phyloP scores from a whole-genome alignment of 208 protist species.

The Sergeia podlipaevii region DNA sequence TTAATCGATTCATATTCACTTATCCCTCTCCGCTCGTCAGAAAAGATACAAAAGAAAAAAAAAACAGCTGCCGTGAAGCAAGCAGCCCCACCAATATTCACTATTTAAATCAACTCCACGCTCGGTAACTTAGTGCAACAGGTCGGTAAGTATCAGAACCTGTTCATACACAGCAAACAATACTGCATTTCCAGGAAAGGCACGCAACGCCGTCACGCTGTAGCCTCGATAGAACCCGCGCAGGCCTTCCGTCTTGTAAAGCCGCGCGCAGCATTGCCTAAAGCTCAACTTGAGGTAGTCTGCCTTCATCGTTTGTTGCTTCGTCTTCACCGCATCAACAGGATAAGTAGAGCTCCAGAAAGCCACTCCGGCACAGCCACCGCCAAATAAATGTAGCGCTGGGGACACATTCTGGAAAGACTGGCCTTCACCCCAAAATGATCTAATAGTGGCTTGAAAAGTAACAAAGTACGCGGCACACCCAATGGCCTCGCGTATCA shows the following conservation, averaged over 20 bases:
- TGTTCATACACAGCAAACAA: constrained; percentile 90
- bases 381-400: constrained; percentile 75
- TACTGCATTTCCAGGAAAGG: constrained; percentile 90
- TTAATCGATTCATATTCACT: too few species aligned
- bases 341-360: constrained; percentile 91
- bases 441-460: constrained; percentile 76
- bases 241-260: constrained; percentile 86
- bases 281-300: constrained; percentile 80
- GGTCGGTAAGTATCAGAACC: constrained; percentile 66
- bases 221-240: constrained; percentile 86
- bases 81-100: not conserved
- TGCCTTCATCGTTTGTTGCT: constrained; percentile 85
- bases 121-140: too few species aligned
- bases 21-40: too few species aligned
- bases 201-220: constrained; percentile 80
- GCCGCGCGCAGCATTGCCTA: constrained; percentile 45
- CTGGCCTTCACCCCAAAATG: constrained; percentile 56
- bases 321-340: constrained; percentile 88
- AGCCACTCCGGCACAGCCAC: constrained; percentile 82
- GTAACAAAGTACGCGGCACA: constrained; percentile 84
- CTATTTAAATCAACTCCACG: not conserved
- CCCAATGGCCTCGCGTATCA: constrained; percentile 81
- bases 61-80: not conserved
- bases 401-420: constrained; percentile 71
- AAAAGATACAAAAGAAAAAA: too few species aligned